phyloP scores from a whole-genome alignment of 495 filamentous ascomycete species.

The Mycothermus thermophilus region DNA sequence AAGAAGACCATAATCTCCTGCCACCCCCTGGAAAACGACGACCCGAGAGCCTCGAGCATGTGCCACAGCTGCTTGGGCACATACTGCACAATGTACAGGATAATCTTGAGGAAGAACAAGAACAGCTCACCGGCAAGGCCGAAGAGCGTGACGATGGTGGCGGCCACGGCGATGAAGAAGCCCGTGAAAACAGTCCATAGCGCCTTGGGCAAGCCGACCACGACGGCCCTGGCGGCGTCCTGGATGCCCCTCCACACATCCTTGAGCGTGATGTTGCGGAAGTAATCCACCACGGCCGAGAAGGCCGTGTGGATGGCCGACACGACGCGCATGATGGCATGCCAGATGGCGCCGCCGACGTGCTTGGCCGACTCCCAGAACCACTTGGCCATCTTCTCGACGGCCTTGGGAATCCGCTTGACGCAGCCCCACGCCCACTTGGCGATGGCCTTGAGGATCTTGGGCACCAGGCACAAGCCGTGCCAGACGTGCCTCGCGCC shows the following conservation, averaged over 20 bases:
- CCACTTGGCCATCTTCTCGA: slow-evolving; percentile 18
- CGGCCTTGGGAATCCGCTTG: slow-evolving; percentile 18
- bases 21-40: slow-evolving; percentile 20
- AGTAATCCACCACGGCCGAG: slow-evolving; percentile 22
- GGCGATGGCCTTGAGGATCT: slow-evolving; percentile 6
- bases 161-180: slow-evolving; percentile 12
- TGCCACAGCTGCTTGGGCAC: slow-evolving; percentile 23
- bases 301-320: slow-evolving; percentile 26
- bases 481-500: slow-evolving; percentile 13
- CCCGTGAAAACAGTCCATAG: slow-evolving; percentile 14
- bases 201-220: slow-evolving; percentile 19
- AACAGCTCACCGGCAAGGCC: slow-evolving; percentile 18
- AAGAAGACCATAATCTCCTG: slow-evolving; percentile 29
- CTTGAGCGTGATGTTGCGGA: slow-evolving; percentile 23
- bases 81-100: slow-evolving; percentile 19
- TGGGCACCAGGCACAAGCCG: slow-evolving; percentile 11
- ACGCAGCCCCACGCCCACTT: slow-evolving; percentile 12
- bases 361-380: slow-evolving; percentile 19
- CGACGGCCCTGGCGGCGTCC: slow-evolving; percentile 18
- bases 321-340: slow-evolving; percentile 14
- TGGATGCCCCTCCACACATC: slow-evolving; percentile 26
- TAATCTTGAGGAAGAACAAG: slow-evolving; percentile 12
- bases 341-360: slow-evolving; percentile 14
- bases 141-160: slow-evolving; percentile 17
- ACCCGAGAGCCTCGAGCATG: slow-evolving; percentile 18